These are phyloP conservation scores for Phragmites australis DNA, from an alignment of 176 grass and related monocot genomes.

Conservation along the genomic window DNA sequence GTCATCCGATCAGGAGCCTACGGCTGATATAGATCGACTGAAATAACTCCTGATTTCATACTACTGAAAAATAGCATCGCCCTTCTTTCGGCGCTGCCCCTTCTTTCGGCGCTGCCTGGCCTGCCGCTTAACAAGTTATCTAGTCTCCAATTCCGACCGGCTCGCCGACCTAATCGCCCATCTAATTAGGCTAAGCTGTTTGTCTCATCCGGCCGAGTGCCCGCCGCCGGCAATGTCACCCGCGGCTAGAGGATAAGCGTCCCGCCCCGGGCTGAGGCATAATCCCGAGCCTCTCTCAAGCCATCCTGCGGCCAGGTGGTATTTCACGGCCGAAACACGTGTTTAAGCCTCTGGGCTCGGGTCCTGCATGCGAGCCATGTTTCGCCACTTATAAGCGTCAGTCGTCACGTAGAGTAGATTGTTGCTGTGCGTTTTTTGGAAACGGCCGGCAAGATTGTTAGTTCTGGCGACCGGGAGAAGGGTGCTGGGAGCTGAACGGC, in stretches of 20 bases:
- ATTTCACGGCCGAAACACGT: constrained; percentile 28
- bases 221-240: too few relatives aligned
- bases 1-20: too few relatives aligned
- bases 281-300: not conserved
- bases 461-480: too few relatives aligned
- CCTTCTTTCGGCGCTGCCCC: too few relatives aligned
- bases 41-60: too few relatives aligned
- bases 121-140: not conserved
- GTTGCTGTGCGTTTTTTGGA: not conserved
- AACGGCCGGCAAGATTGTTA: not conserved
- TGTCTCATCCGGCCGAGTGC: not conserved
- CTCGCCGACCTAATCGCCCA: not conserved
- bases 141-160: constrained; percentile 34
- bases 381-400: not conserved
- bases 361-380: constrained; percentile 41
- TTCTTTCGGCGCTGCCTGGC: not conserved
- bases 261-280: not conserved
- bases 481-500: not conserved
- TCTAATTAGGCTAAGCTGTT: not conserved
- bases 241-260: not conserved
- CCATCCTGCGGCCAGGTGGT: constrained; percentile 11
- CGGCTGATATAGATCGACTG: too few relatives aligned
- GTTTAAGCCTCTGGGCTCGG: not conserved
- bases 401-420: not conserved
- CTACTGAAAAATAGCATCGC: too few relatives aligned